These are phyloP conservation scores for Phytomonas francai DNA, from an alignment of 208 protist species.

Conservation along the genomic window DNA sequence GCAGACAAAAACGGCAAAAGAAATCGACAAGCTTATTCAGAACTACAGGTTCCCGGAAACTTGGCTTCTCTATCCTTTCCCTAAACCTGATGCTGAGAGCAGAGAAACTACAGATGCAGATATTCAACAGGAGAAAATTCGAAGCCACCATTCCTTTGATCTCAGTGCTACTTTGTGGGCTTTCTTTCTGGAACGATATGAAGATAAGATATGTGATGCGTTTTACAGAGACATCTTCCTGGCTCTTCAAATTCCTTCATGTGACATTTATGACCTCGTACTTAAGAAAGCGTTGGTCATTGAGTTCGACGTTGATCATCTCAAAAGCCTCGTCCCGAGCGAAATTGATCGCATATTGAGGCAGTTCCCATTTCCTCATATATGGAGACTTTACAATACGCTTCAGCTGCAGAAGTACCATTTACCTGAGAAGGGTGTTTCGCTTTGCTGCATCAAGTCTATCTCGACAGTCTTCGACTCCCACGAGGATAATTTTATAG, in stretches of 20 bases:
- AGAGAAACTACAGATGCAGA: too few species aligned
- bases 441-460: too few species aligned
- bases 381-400: slow-evolving; percentile 14
- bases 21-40: slow-evolving; percentile 16
- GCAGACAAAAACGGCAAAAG: background rate
- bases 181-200: slow-evolving; percentile 1
- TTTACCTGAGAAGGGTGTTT: too few species aligned
- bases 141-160: slow-evolving; percentile 15
- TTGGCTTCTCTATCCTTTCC: slow-evolving; percentile 12
- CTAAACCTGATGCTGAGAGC: too few species aligned
- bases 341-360: slow-evolving; percentile 15
- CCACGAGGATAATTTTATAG: too few species aligned
- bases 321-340: slow-evolving; percentile 5
- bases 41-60: slow-evolving; percentile 15
- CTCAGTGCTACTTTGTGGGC: slow-evolving; percentile 19
- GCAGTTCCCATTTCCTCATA: slow-evolving; percentile 9
- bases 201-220: slow-evolving; percentile 8
- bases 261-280: slow-evolving; percentile 11
- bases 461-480: too few species aligned
- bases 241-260: slow-evolving; percentile 8
- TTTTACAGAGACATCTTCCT: slow-evolving; percentile 17
- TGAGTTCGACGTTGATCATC: slow-evolving; percentile 30
- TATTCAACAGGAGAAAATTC: too few species aligned
- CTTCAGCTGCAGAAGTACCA: background rate
- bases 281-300: slow-evolving; percentile 11